These are phyloP conservation scores for Taphrina wiesneri DNA, from an alignment of 1,139 yeast genomes.

Conservation along the genomic window DNA sequence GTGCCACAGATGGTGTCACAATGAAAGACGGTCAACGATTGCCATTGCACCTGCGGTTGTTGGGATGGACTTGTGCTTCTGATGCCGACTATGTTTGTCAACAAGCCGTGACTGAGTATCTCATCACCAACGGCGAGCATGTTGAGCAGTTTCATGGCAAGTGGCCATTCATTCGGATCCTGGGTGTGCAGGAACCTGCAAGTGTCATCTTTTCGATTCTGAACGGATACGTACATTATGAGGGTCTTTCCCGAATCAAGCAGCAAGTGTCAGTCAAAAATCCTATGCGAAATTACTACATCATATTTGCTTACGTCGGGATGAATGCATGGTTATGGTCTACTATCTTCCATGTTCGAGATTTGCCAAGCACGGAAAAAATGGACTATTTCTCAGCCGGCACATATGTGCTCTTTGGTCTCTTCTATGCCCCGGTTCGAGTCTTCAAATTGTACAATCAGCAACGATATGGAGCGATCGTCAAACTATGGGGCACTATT, in stretches of 20 bases:
- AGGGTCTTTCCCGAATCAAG: conserved; percentile 51
- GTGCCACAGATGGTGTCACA: conserved; percentile 6
- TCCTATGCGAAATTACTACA: conserved; percentile 50
- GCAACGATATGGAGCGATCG: conserved; percentile 44
- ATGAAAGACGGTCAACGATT: conserved; percentile 41
- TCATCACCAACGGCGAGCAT: conserved; percentile 54
- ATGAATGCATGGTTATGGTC: conserved; percentile 88
- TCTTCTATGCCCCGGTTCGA: conserved; percentile 66
- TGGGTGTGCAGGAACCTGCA: conserved; percentile 80
- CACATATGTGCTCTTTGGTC: conserved; percentile 74
- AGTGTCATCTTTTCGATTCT: conserved; percentile 79
- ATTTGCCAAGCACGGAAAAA: conserved; percentile 73
- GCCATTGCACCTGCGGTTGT: conserved; percentile 51
- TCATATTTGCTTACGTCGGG: conserved; percentile 59
- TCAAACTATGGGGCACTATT: conserved; percentile 46
- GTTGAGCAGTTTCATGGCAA: conserved; percentile 90
- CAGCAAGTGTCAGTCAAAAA: conserved; percentile 41
- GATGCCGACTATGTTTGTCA: conserved; percentile 95
- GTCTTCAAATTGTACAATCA: conserved; percentile 57
- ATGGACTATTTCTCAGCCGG: conserved; percentile 94
- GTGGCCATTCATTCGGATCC: conserved; percentile 83
- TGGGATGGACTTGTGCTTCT: conserved; percentile 76
- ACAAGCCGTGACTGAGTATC: conserved; percentile 60
- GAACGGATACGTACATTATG: conserved; percentile 72
- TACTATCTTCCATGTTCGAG: conserved; percentile 84